phyloP scores from a whole-genome alignment of 2,329 filamentous ascomycete species.

The Ploettnerulaceae sp. region DNA sequence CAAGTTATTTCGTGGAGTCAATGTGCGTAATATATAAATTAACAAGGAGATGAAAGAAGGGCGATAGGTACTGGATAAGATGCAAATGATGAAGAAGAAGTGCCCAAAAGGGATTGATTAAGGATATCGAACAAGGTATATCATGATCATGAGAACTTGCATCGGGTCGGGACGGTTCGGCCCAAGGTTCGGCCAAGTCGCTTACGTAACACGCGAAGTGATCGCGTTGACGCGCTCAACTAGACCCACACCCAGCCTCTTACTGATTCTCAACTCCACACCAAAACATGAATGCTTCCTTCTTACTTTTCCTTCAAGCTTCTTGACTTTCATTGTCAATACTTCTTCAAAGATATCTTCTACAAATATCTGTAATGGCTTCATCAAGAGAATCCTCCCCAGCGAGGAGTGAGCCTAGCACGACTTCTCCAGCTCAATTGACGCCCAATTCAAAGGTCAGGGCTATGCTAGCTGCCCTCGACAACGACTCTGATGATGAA shows the following conservation, averaged over 20 bases:
- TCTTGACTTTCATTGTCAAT: not conserved
- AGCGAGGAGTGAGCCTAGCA: slow-evolving; percentile 39
- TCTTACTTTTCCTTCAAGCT: slow-evolving; percentile 13
- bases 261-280: not conserved
- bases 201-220: not conserved
- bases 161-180: not conserved
- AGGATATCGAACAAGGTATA: not conserved
- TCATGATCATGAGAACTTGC: not conserved
- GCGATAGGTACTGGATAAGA: not conserved
- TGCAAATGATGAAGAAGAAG: not conserved
- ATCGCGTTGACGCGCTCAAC: not conserved
- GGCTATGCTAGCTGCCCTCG: slow-evolving; percentile 47
- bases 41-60: not conserved
- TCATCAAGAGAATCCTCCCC: slow-evolving; percentile 45
- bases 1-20: no score
- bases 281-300: slow-evolving; percentile 8
- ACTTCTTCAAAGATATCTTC: not conserved
- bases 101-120: not conserved
- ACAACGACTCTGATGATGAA: slow-evolving; percentile 44
- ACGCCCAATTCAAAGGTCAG: slow-evolving; percentile 52
- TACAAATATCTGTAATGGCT: slow-evolving; percentile 39
- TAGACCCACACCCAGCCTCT: not conserved
- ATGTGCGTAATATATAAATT: not conserved
- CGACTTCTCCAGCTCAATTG: slow-evolving; percentile 39
- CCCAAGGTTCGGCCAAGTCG: not conserved